Evolutionary conservation across 768 basidiomycete genomes (phyloP), one percentile per base, ranked within the genome.

Genomic region (Pholiota conissans): DNA sequence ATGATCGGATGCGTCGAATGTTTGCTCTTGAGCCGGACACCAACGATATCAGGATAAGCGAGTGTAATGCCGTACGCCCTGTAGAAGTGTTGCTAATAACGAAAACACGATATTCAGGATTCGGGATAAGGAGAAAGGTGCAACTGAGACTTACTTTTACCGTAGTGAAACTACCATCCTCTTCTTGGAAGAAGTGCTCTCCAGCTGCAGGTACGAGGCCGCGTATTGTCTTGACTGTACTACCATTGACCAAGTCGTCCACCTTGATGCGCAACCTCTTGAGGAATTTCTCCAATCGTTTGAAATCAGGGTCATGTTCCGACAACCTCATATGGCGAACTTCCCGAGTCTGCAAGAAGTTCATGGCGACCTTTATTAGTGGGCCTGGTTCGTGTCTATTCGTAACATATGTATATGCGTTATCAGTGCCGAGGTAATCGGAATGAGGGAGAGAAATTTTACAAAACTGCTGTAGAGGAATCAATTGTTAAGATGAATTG

Each of bases 401-500:
- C 32, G 20, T n/a, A 10, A 35, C 34, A 11, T 13, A 46, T 26
- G 37, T n/a, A 39, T 3, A 26, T 35, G 18, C 61, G 45, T 55
- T 39, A n/a, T 18, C n/a, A 3, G 53, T 3, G 14, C n/a, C n/a
- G 27, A n/a, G n/a, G 49, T 14, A 46, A 52, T 29, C 2, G 22
- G 13, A 48, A 18, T 26, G 8, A 46, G 8, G n/a, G 26, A 8
- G 2, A 1, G 27, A n/a, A 1, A 57, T n/a, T 72, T 59, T 72
- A 83, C 81, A 84, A 64, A 0, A 75, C 71, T 0, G 81, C 69
- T 11, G 79, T 74, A 1, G 76, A 74, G 0, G 75, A 79, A 52
- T 84, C 83, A 1, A 84, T 67, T 14, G 77, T 82, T 1, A 84
- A 63, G 0, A 80, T 62, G 57, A 82, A 74, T 8, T 69, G 55